A percentile compares a stretch with the other conserved stretches of the same genome.
Conservation (phyloP, 305 asterid species). For the Fraxinus nigra region DNA sequence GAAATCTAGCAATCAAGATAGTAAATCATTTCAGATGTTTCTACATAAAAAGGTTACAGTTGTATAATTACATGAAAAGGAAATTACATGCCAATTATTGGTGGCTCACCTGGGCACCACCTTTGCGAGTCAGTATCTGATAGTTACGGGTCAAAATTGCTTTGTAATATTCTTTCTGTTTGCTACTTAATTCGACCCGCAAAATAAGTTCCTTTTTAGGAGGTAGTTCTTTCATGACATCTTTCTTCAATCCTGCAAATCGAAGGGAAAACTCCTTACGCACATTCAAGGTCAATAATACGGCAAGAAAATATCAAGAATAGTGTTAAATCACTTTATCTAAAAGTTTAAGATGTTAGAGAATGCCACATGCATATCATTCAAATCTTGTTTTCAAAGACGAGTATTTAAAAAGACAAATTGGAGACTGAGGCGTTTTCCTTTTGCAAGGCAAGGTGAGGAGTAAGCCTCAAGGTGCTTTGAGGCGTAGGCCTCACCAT, state of each 20-base stretch:
- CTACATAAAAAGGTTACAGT: conserved; percentile 14
- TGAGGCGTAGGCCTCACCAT: not conserved
- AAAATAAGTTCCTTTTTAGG: conserved; percentile 94
- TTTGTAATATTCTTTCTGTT: conserved; percentile 93
- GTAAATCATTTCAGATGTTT: conserved; percentile 21
- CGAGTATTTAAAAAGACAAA: not conserved
- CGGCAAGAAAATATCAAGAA: conserved; percentile 14
- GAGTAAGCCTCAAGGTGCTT: not conserved
- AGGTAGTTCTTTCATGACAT: conserved; percentile 91
- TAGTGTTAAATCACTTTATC: not conserved
- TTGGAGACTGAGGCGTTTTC: not conserved
- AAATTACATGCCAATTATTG: conserved; percentile 21
- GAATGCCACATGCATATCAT: not conserved
- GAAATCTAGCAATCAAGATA: conserved; percentile 64
- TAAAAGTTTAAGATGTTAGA: not conserved
- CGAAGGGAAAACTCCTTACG: conserved; percentile 12
- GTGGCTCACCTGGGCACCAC: conserved; percentile 85
- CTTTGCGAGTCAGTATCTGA: conserved; percentile 92
- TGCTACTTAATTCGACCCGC: conserved; percentile 91
- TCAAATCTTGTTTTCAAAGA: not conserved
- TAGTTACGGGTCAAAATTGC: conserved; percentile 94
- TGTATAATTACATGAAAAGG: conserved; percentile 16
- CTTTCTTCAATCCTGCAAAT: conserved; percentile 88
- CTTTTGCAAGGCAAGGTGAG: not conserved
- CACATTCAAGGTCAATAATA: conserved; percentile 14